Conservation (phyloP, 106 monocot genomes). For the Cymbidium sinense region DNA sequence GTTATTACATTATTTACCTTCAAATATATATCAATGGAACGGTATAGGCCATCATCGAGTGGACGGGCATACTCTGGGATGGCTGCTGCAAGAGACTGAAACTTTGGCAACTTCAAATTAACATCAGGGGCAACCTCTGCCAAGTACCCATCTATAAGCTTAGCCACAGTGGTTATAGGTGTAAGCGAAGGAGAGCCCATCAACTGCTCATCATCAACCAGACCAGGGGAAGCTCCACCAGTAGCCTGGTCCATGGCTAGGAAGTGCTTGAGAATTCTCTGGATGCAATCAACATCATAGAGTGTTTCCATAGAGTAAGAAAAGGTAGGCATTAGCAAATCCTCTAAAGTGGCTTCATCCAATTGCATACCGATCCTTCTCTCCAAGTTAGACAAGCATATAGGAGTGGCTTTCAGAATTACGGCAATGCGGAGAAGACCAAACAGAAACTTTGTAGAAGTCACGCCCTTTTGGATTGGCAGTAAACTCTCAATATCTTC, state of each 20-base stretch:
- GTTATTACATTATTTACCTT: conserved; percentile 31
- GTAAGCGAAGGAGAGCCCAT: conserved; percentile 33
- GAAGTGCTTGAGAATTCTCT: conserved; percentile 31
- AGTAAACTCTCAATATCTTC: conserved; percentile 21
- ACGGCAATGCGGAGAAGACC: conserved; percentile 20
- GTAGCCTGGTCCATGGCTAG: conserved; percentile 19
- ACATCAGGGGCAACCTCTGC: conserved; percentile 54
- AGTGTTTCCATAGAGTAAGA: conserved; percentile 30
- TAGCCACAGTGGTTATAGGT: conserved; percentile 36
- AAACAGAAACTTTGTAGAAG: conserved; percentile 24
- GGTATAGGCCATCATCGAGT: conserved; percentile 54
- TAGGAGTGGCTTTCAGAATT: conserved; percentile 15
- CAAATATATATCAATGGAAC: conserved; percentile 51
- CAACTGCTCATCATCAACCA: conserved; percentile 27
- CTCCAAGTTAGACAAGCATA: conserved; percentile 18
- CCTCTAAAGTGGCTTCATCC: conserved; percentile 25
- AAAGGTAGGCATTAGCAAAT: conserved; percentile 27
- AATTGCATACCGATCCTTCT: conserved; percentile 27
- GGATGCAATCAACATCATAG: conserved; percentile 31
- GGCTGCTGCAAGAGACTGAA: conserved; percentile 35
- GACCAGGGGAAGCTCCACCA: conserved; percentile 27
- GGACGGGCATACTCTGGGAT: conserved; percentile 53
- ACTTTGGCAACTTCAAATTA: conserved; percentile 43
- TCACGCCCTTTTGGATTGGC: conserved; percentile 16
- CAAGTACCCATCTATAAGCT: conserved; percentile 46